Conservation (phyloP, 768 basidiomycete genomes). For the Lactarius quietus region DNA sequence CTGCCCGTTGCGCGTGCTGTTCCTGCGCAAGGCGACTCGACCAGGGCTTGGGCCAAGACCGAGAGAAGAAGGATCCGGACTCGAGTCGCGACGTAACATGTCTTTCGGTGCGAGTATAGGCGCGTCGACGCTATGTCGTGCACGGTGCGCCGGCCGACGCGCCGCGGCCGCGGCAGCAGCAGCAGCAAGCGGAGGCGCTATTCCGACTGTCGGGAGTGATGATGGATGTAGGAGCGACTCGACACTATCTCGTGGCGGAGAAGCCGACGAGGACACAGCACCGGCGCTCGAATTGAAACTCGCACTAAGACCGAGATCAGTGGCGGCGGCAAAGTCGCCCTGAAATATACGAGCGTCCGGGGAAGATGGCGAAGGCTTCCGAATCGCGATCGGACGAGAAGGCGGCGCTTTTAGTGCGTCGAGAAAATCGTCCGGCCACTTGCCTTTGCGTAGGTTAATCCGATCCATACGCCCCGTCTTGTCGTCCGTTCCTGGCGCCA, state of each 20-base stretch:
- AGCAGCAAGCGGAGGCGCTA: not conserved
- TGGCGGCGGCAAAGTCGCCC: not conserved
- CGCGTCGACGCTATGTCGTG: constrained; percentile 60
- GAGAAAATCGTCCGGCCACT: constrained; percentile 81
- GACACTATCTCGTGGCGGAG: constrained; percentile 29
- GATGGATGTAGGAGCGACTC: constrained; percentile 42
- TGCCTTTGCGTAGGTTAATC: constrained; percentile 69
- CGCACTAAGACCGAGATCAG: not conserved
- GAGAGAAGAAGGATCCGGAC: constrained; percentile 47
- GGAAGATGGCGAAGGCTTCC: constrained; percentile 12
- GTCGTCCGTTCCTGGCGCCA: constrained; percentile 30
- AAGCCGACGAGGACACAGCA: not conserved
- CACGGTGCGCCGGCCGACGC: constrained; percentile 58
- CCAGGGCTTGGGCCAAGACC: constrained; percentile 31
- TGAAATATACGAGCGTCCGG: not conserved
- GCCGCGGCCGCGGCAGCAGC: constrained; percentile 31
- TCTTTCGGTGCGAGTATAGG: constrained; percentile 39
- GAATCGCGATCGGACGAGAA: constrained; percentile 18
- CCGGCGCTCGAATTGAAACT: not conserved
- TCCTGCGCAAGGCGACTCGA: constrained; percentile 52
- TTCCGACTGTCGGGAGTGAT: not conserved
- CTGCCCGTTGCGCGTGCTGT: constrained; percentile 36
- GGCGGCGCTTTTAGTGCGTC: constrained; percentile 45
- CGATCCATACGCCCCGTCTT: constrained; percentile 37
- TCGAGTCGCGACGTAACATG: constrained; percentile 45